Conservation (phyloP, 2,329 filamentous ascomycete species). For the Xylariales sp. region DNA sequence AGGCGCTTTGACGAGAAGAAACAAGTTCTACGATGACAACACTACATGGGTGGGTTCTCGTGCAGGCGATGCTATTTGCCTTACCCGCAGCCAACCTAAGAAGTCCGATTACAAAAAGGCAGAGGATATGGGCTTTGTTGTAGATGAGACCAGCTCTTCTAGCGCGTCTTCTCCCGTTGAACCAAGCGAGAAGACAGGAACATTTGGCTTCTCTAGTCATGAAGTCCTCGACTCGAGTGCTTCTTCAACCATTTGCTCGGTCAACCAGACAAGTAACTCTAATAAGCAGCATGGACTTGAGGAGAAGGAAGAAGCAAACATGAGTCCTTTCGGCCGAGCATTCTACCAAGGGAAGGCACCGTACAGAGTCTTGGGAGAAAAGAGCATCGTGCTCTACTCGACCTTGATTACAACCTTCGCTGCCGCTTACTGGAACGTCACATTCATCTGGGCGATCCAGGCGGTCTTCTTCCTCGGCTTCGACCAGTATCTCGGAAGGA, state of each 20-base stretch:
- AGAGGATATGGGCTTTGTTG: background rate
- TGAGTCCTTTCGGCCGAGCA: slow-evolving; percentile 46
- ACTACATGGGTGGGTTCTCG: slow-evolving; percentile 50
- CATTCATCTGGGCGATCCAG: slow-evolving; percentile 43
- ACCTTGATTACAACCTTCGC: slow-evolving; percentile 39
- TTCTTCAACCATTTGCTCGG: background rate
- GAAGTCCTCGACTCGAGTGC: slow-evolving; percentile 1
- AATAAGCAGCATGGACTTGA: background rate
- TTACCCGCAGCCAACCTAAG: slow-evolving; percentile 9
- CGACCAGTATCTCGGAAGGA: background rate
- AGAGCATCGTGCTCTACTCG: slow-evolving; percentile 46
- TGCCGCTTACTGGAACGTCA: slow-evolving; percentile 46
- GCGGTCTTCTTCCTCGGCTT: slow-evolving; percentile 22
- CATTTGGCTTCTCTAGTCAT: too few relatives aligned
- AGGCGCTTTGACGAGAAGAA: slow-evolving; percentile 45
- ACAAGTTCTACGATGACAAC: slow-evolving; percentile 36
- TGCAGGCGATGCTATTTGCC: slow-evolving; percentile 43
- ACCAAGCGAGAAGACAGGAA: too few relatives aligned
- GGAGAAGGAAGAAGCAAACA: background rate
- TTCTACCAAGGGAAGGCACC: slow-evolving; percentile 47
- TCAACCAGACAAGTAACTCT: too few relatives aligned
- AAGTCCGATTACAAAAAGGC: background rate
- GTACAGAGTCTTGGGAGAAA: slow-evolving; percentile 44
- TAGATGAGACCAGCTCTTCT: background rate
- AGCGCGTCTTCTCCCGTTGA: too few relatives aligned